These are phyloP conservation scores for Pichia kluyveri DNA, from an alignment of 805 yeast genomes.

Conservation along the genomic window DNA sequence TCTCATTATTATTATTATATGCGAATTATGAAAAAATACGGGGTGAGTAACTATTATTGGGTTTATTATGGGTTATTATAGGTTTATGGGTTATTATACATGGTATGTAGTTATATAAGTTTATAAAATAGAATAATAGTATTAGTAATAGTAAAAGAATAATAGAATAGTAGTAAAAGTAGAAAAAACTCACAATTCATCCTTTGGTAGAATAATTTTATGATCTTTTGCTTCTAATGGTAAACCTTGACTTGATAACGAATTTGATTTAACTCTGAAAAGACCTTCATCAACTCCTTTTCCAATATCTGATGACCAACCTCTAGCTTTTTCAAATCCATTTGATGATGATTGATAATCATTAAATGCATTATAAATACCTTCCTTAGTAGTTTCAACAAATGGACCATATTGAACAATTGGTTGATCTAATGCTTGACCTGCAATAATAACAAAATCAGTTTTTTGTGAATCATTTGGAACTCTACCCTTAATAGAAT, in stretches of 20 bases:
- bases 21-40: no score
- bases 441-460: slow-evolving; percentile 69
- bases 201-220: slow-evolving; percentile 11
- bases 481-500: slow-evolving; percentile 42
- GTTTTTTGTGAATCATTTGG: slow-evolving; percentile 39
- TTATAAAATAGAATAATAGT: no score
- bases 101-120: no score
- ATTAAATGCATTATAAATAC: slow-evolving; percentile 57
- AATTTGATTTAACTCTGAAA: slow-evolving; percentile 19
- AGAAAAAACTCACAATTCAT: slow-evolving; percentile 12
- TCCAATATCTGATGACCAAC: slow-evolving; percentile 45
- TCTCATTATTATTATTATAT: no score
- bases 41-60: no score
- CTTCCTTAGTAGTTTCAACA: slow-evolving; percentile 63
- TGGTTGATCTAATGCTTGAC: slow-evolving; percentile 63
- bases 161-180: no score
- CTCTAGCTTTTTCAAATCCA: slow-evolving; percentile 60
- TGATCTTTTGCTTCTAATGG: slow-evolving; percentile 7
- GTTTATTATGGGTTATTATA: no score
- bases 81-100: no score
- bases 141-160: no score
- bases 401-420: slow-evolving; percentile 88
- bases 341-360: slow-evolving; percentile 63
- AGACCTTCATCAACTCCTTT: slow-evolving; percentile 23
- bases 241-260: slow-evolving; percentile 3